These are phyloP conservation scores for Iberis pinnata DNA, from an alignment of 345 rosid species.

Conservation along the genomic window DNA sequence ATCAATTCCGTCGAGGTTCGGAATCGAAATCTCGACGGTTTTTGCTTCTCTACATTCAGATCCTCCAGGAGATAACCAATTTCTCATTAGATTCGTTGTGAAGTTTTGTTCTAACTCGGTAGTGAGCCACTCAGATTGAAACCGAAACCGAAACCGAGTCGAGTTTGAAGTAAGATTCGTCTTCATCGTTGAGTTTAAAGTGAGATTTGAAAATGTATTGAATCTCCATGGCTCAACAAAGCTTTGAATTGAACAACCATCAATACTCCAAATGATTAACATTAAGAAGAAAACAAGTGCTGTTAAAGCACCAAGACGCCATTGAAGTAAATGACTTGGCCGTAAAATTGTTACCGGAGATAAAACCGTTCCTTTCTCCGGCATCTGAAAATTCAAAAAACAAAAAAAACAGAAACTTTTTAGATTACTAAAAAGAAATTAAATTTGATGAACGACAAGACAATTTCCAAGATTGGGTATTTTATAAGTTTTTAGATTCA, in stretches of 20 bases:
- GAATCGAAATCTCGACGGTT: slow-evolving; percentile 50
- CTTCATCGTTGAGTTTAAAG: background rate
- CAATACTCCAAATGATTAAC: slow-evolving; percentile 69
- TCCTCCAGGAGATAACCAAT: slow-evolving; percentile 68
- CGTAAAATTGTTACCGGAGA: slow-evolving; percentile 30
- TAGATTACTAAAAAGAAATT: background rate
- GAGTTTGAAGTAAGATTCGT: slow-evolving; percentile 20
- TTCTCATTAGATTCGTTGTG: slow-evolving; percentile 41
- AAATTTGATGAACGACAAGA: slow-evolving; percentile 27
- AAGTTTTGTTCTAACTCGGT: slow-evolving; percentile 45
- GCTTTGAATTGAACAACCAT: slow-evolving; percentile 47
- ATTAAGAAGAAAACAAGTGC: slow-evolving; percentile 51
- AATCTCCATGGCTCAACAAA: slow-evolving; percentile 55
- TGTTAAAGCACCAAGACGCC: slow-evolving; percentile 62
- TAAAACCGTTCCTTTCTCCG: slow-evolving; percentile 45
- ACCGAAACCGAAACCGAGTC: too few relatives aligned
- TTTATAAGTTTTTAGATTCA: slow-evolving; percentile 11
- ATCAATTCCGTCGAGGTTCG: slow-evolving; percentile 48
- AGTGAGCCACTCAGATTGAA: slow-evolving; percentile 41
- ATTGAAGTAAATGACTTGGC: slow-evolving; percentile 45
- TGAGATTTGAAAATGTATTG: slow-evolving; percentile 30
- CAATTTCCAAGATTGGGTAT: slow-evolving; percentile 10
- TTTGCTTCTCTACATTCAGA: slow-evolving; percentile 51
- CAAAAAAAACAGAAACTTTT: too few relatives aligned
- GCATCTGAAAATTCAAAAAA: slow-evolving; percentile 40